Base-by-base conservation (phyloP, 768 basidiomycete genomes). In the Xanthoconium stramineum region DNA sequence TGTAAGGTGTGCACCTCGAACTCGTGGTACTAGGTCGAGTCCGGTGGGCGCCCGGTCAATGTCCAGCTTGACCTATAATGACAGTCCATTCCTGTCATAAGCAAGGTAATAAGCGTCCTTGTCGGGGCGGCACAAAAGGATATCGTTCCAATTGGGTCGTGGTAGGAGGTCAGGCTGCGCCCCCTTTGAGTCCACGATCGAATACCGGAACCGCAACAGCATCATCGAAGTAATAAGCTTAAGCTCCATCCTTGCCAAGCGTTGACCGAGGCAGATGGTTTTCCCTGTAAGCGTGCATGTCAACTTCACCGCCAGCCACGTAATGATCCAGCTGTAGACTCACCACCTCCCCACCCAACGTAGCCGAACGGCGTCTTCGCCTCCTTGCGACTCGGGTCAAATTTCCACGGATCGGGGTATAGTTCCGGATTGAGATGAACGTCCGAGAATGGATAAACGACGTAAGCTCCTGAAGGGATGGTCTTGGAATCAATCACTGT, bases 331-430 rank as follows among this genome's bases (percentile, higher is more conserved):
- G 40, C 61, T 29, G 35, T 56, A 60, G 49, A 78, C 83, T 65
- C 67, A 91, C 89, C 89, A 74, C 82, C 86, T 57, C 89, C 89
- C 89, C 88, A 91, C 35, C 88, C 88, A 48, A 90, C 76, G 66
- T 86, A 90, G 52, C 79, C 74, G 70, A 82, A 83, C 55, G 80
- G 80, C 56, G 75, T 71, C 71, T 70, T 79, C 72, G 61, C 75
- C 71, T 70, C 83, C 75, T 65, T 74, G 56, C 79, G 74, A 47
- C 58, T 67, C 44, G 89, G 89, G 74, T 90, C 85, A 64, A 88
- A 91, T 61, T 75, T 83, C 86, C 86, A 88, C 38, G 89, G 89
- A 68, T 90, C 81, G 46, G 83, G 81, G 69, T 91, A 91, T 20
- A 91, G 70, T 57, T 80, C 77, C 39, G 84, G 78, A 69, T 90